Base-by-base conservation (phyloP, 805 yeast genomes). In the Metschnikowia corniflorae region DNA sequence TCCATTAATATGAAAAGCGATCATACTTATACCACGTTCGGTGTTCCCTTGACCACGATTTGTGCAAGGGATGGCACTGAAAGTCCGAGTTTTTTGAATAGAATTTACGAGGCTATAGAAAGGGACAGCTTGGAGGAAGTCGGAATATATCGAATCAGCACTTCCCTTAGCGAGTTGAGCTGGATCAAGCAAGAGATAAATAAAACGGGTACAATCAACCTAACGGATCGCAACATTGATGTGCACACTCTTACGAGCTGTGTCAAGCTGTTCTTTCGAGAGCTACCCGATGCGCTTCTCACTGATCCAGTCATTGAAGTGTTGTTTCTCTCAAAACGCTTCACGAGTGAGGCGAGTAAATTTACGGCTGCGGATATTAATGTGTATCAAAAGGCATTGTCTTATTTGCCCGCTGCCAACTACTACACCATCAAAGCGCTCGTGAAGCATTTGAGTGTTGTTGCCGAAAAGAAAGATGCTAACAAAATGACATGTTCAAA, bases 401-500 rank as follows among this genome's bases (percentile, higher is more conserved):
- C 57, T 32, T 15, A 58, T 32, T 61, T 89, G 33, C 96, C 96
- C 2, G 49, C 57, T 2, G 67, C 73, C 49, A 86, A 87, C 56
- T 86, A 75, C 52, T 74, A 76, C 35, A 71, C 91, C 7, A 67
- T 91, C 56, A 77, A 77, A 51, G 62, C 83, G 32, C 66, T 91
- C 36, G 69, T 83, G 25, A 62, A 69, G 28, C 97, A 89, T 63
- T 71, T 89, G 64, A 69, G 73, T 46, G 72, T 71, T 46, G 81
- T 91, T 16, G 80, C 83, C 37, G 73, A 72, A 40, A 79, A 78
- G 52, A 79, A 81, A 29, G 79, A 75, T 8, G 64, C 63, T 31
- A 91, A 91, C 62, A 80, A 80, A 56, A 91, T 91, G 97, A 86
- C 82, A 38, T 77, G 95, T 3, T 80, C 87, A 2, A 91, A 91